Percentiles rank a stretch among this genome's conserved stretches.
phyloP scores from a whole-genome alignment of 1,284 basidiomycete species.

The Microbotryum saponariae region DNA sequence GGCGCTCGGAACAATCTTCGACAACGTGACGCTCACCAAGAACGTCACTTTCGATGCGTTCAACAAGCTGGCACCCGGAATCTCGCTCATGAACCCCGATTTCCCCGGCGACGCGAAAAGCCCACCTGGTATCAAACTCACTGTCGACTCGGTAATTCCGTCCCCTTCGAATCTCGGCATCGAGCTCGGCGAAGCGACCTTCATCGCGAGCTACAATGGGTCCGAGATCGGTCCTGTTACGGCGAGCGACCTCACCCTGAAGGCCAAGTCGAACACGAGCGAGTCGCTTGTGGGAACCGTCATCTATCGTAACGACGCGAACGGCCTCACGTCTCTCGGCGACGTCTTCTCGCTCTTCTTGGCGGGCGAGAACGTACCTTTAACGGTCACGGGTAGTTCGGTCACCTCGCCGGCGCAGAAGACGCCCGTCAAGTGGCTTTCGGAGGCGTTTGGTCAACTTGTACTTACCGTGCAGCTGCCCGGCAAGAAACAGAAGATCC shows the following conservation, averaged over 20 bases:
- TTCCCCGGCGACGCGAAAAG: conserved; percentile 17
- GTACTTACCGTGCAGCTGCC: conserved; percentile 56
- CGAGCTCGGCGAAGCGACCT: conserved; percentile 61
- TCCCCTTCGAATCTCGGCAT: conserved; percentile 63
- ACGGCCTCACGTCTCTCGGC: conserved; percentile 46
- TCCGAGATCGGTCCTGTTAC: conserved; percentile 36
- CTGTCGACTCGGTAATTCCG: conserved; percentile 59
- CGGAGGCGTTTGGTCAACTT: conserved; percentile 60
- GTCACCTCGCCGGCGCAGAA: conserved; percentile 47
- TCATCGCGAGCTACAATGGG: conserved; percentile 56
- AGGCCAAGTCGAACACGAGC: conserved; percentile 48
- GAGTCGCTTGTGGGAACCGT: conserved; percentile 57
- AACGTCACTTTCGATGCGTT: conserved; percentile 49
- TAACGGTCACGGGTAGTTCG: conserved; percentile 55
- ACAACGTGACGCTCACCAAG: conserved; percentile 58
- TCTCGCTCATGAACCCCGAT: conserved; percentile 52
- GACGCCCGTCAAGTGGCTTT: conserved; percentile 59
- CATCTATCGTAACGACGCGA: conserved; percentile 46
- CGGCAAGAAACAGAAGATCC: conserved; percentile 58
- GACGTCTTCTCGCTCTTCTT: conserved; percentile 61
- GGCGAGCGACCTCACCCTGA: conserved; percentile 49
- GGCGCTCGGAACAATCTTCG: conserved; percentile 62
- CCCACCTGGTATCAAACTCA: conserved; percentile 61
- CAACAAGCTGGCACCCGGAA: conserved; percentile 31
- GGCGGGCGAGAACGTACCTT: conserved; percentile 55